Evolutionary conservation across 2,329 filamentous ascomycete species (phyloP).

Genomic region (Colletotrichum truncatum): DNA sequence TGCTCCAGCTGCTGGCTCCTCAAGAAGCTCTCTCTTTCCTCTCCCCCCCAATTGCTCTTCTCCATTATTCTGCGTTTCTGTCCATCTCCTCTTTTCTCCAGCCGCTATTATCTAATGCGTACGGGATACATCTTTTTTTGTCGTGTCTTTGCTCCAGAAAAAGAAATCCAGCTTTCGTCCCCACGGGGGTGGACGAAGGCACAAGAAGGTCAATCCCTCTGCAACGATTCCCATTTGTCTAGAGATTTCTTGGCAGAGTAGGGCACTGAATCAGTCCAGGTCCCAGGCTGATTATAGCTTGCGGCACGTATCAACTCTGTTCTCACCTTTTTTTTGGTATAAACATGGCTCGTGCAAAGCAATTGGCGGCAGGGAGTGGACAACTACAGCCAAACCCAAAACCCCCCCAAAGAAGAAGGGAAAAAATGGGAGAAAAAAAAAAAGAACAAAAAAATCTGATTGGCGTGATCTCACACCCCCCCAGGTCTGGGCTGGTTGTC

Average conservation of each 20-base stretch:
- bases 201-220: background rate
- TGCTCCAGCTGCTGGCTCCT: background rate
- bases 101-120: background rate
- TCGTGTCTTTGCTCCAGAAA: background rate
- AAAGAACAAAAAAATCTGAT: background rate
- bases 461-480: background rate
- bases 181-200: slow-evolving; percentile 8
- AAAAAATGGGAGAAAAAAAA: background rate
- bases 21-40: background rate
- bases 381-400: too few relatives aligned
- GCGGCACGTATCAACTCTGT: slow-evolving; percentile 20
- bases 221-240: slow-evolving; percentile 1
- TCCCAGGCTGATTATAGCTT: slow-evolving; percentile 3
- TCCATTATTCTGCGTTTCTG: background rate
- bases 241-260: slow-evolving; percentile 15
- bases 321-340: slow-evolving; percentile 2
- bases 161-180: background rate
- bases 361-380: too few relatives aligned
- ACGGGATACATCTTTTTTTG: too few relatives aligned
- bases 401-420: too few relatives aligned
- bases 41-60: background rate
- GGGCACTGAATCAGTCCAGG: slow-evolving; percentile 20
- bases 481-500: too few relatives aligned
- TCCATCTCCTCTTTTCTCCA: background rate
- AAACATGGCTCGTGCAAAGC: slow-evolving; percentile 3